These are phyloP conservation scores for Ustilago xerochloae DNA, from an alignment of 1,284 basidiomycete genomes.

Conservation along the genomic window DNA sequence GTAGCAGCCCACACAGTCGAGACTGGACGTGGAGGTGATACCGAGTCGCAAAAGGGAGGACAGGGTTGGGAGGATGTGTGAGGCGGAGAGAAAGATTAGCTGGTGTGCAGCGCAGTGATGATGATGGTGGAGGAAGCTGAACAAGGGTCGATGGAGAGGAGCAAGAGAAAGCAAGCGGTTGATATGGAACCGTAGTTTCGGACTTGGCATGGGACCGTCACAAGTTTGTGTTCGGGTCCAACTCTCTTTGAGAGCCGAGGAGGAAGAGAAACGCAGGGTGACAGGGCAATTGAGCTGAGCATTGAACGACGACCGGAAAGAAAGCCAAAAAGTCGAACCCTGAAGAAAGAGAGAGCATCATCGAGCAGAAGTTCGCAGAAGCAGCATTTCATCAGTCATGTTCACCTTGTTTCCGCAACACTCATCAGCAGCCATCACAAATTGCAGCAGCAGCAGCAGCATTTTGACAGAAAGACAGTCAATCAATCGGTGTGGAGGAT, in stretches of 20 bases:
- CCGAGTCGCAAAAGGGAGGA: neutral
- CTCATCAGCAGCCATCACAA: too few relatives aligned
- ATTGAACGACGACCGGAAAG: neutral
- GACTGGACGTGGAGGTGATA: slow-evolving; percentile 49
- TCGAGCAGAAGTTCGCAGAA: neutral
- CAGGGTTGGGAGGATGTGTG: neutral
- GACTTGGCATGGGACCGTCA: neutral
- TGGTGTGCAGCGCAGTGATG: neutral
- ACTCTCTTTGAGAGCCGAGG: too few relatives aligned
- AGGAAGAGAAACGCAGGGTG: too few relatives aligned
- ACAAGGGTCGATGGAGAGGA: neutral
- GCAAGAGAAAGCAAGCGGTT: neutral
- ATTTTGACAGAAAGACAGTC: too few relatives aligned
- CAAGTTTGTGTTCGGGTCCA: neutral
- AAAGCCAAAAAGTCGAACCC: neutral
- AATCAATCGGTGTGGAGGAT: too few relatives aligned
- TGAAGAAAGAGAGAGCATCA: neutral
- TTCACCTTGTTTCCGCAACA: neutral
- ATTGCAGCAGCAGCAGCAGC: too few relatives aligned
- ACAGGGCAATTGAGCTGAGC: too few relatives aligned
- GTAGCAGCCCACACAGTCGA: slow-evolving; percentile 49
- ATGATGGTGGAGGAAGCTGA: neutral
- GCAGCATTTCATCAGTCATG: neutral
- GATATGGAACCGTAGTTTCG: neutral
- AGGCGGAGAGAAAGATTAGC: neutral